A percentile compares a stretch with the other conserved stretches of the same genome.
Evolutionary conservation across 1,284 basidiomycete species (phyloP).

Genomic region (Puccinia coronata): DNA sequence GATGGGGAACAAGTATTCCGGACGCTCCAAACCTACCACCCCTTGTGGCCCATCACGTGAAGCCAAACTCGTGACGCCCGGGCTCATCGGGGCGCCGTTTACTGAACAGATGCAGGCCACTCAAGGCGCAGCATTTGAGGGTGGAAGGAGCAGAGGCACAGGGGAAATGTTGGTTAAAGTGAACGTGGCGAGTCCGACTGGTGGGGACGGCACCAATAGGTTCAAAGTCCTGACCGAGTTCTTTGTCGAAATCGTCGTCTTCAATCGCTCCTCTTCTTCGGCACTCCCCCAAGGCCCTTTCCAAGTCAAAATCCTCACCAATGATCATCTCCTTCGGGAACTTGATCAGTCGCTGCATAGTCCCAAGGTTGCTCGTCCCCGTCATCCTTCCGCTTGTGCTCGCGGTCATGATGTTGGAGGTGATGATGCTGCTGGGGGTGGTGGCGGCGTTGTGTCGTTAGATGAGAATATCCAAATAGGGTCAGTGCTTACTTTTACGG

Average conservation of each 20-base stretch:
- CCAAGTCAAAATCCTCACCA: conserved; percentile 4
- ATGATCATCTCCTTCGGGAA: neutral
- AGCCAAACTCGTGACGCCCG: neutral
- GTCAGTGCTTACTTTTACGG: too few species aligned
- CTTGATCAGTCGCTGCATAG: neutral
- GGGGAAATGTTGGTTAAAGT: conserved; percentile 17
- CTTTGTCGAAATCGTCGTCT: conserved; percentile 7
- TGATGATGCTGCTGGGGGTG: neutral
- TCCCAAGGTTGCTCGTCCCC: neutral
- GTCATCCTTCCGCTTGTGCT: neutral
- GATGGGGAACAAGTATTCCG: neutral
- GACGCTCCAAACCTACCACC: neutral
- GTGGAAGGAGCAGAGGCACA: neutral
- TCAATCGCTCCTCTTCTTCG: conserved; percentile 14
- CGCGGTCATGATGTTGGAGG: neutral
- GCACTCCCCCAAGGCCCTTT: conserved; percentile 9
- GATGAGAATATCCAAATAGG: conserved; percentile 21
- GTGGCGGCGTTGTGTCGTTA: conserved; percentile 6
- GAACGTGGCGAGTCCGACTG: neutral
- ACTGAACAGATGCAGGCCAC: neutral
- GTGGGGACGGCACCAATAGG: neutral
- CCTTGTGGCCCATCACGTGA: neutral
- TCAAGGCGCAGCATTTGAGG: neutral
- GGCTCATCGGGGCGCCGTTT: neutral
- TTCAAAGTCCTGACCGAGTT: conserved; percentile 2